Conservation (phyloP, 1,284 basidiomycete genomes). For the Singerocomus rubriflavus region DNA sequence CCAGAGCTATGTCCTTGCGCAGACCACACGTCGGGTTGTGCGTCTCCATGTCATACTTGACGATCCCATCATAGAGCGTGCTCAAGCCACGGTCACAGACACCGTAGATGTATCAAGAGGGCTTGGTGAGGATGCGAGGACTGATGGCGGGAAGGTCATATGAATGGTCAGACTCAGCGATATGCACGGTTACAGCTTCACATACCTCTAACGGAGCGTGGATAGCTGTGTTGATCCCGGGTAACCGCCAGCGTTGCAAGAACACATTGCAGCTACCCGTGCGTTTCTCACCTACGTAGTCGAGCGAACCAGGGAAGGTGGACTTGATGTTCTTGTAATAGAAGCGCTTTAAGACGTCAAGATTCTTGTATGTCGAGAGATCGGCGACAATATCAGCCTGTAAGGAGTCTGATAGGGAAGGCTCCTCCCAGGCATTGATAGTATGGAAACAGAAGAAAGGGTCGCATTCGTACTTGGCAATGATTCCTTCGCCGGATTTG, state of each 20-base stretch:
- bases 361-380: slow-evolving; percentile 35
- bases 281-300: slow-evolving; percentile 27
- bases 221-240: slow-evolving; percentile 20
- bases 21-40: slow-evolving; percentile 28
- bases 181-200: slow-evolving; percentile 21
- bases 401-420: slow-evolving; percentile 24
- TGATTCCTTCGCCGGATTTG: slow-evolving; percentile 33
- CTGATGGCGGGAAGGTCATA: slow-evolving; percentile 37
- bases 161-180: slow-evolving; percentile 25
- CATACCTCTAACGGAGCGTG: slow-evolving; percentile 17
- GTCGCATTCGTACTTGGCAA: slow-evolving; percentile 37
- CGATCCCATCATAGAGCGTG: slow-evolving; percentile 34
- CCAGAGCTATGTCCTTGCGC: slow-evolving; percentile 31
- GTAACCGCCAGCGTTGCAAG: slow-evolving; percentile 27
- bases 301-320: slow-evolving; percentile 28
- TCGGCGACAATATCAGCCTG: slow-evolving; percentile 37
- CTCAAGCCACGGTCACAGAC: slow-evolving; percentile 26
- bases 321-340: slow-evolving; percentile 29
- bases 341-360: slow-evolving; percentile 27
- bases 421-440: slow-evolving; percentile 37
- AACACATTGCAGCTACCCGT: slow-evolving; percentile 19
- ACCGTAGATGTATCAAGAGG: slow-evolving; percentile 36
- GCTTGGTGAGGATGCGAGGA: slow-evolving; percentile 29
- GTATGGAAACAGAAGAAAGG: slow-evolving; percentile 40
- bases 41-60: slow-evolving; percentile 34